Base-by-base conservation (phyloP, 2,329 filamentous ascomycete genomes). In the Ascochyta clinopodiicola region DNA sequence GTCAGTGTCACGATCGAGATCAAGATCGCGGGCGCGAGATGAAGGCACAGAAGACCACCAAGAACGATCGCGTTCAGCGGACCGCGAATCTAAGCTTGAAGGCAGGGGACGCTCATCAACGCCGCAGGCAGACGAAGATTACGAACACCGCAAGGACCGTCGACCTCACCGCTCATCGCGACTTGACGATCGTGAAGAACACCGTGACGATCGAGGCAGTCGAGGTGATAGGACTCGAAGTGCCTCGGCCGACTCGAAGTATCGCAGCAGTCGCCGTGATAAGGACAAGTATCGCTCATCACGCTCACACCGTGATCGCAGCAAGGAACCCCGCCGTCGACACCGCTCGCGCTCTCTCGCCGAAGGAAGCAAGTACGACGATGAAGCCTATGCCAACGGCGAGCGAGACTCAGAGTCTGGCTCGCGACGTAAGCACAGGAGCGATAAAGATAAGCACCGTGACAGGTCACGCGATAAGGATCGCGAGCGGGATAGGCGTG, bases 191-290 rank as follows among this genome's bases (percentile, higher is more conserved):
- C 73, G 75, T 4, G 75, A 76, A 13, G 77, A 61, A 76, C 80
- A 70, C 19, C 57, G 70, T 12, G 68, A 72, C 29, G 66, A 86
- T 43, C 82, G 83, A 45, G 86, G 87, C 0, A 67, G 64, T 37
- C 68, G 69, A 27, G 71, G 67, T 17, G 82, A 86, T 43, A 82
- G 84, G 43, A 87, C 88, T 0, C 82, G 88, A 53, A 91, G 89
- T 5, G 81, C 82, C 5, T 91, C 90, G 2, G 84, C 83, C 1
- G 84, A 86, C 9, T 76, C 75, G 34, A 85, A 82, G 60, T 84
- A 87, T 64, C 84, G 86, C 58, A 86, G 85, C 59, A 86, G 86
- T 62, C 86, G 77, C 22, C 71, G 73, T 27, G 78, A 75, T 1
- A 78, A 76, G 53, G 77, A 79, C 7, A 74, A 73, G 44, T 65